Evolutionary conservation across 2,329 filamentous ascomycete species (phyloP).

Genomic region (Beauveria bassiana): DNA sequence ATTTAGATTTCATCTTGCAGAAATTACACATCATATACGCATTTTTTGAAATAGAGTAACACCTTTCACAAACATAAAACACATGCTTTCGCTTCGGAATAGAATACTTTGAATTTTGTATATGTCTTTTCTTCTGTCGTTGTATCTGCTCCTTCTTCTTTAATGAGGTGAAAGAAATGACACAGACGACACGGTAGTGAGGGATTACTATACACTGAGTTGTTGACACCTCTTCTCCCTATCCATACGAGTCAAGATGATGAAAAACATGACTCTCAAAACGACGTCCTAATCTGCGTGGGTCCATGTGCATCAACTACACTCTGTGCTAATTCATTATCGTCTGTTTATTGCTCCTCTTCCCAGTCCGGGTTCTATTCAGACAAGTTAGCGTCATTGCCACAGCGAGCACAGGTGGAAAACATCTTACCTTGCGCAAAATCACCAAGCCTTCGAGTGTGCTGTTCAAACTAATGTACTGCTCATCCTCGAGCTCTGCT

Average conservation of each 20-base stretch:
- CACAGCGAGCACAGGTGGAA: no score
- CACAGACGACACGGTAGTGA: constrained; percentile 16
- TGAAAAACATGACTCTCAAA: neutral
- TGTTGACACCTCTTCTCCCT: neutral
- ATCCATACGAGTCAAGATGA: neutral
- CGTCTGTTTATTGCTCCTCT: constrained; percentile 25
- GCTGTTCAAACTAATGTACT: constrained; percentile 88
- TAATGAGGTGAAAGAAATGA: neutral
- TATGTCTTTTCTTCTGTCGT: neutral
- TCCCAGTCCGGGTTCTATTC: constrained; percentile 33
- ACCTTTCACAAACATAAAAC: neutral
- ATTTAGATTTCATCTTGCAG: neutral
- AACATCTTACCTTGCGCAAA: constrained; percentile 73
- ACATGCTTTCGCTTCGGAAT: neutral
- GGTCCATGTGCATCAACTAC: neutral
- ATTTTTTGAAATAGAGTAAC: neutral
- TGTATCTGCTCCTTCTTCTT: neutral
- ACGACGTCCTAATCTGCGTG: neutral
- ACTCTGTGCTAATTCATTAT: neutral
- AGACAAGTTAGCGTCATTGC: neutral
- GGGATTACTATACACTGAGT: constrained; percentile 27
- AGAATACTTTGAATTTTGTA: neutral
- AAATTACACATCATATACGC: neutral
- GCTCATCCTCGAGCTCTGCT: constrained; percentile 93
- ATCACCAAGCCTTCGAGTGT: constrained; percentile 93